Evolutionary conservation across 352 stramenopile species (phyloP).

Genomic region (Phytophthora ohioensis): DNA sequence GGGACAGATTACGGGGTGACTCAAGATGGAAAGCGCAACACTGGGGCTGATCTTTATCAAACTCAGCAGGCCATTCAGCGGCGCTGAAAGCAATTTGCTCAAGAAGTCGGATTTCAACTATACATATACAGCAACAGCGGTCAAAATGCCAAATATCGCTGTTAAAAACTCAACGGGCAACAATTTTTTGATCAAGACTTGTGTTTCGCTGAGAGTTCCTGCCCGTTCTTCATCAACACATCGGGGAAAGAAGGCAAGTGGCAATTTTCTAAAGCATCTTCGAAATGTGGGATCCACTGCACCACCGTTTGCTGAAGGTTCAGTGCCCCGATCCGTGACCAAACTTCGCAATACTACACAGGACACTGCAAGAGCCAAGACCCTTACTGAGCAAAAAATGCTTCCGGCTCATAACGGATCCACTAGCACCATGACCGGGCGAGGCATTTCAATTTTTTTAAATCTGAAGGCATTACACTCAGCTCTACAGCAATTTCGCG

Average conservation of each 20-base stretch:
- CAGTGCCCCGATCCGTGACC: background rate
- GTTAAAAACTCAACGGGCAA: conserved; percentile 19
- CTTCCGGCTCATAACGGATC: conserved; percentile 8
- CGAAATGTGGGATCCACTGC: conserved; percentile 15
- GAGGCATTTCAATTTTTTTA: background rate
- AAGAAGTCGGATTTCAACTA: background rate
- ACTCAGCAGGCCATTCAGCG: background rate
- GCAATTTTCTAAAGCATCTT: conserved; percentile 18
- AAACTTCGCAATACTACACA: conserved; percentile 12
- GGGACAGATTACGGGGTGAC: background rate
- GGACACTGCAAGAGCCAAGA: background rate
- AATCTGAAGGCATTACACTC: conserved; percentile 1
- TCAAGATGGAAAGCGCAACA: background rate
- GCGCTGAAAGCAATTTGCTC: background rate
- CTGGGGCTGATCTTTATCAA: background rate
- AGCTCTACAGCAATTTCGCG: background rate
- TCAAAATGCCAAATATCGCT: conserved; percentile 1
- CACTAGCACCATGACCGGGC: background rate
- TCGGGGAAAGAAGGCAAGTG: background rate
- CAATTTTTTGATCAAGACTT: conserved; percentile 13
- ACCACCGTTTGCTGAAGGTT: conserved; percentile 4
- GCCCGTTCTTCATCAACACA: conserved; percentile 19
- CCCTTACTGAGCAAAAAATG: conserved; percentile 5
- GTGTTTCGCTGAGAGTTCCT: background rate
- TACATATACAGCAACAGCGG: background rate